Evolutionary conservation across 1,139 yeast genomes (phyloP).

Genomic region (Kodamaea sp.): DNA sequence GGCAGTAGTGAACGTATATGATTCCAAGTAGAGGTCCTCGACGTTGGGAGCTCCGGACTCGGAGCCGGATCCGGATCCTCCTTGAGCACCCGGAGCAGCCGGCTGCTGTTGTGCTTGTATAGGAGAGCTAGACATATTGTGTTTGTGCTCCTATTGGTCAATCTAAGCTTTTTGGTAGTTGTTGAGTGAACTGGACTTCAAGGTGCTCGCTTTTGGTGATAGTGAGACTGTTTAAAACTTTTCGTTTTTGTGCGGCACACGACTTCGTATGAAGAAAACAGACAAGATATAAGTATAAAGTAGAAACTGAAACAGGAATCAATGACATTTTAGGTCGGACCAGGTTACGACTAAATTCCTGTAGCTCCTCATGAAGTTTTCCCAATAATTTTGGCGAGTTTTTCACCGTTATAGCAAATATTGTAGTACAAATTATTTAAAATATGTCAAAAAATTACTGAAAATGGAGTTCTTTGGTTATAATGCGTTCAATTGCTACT

Average conservation of each 20-base stretch:
- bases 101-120: conserved; percentile 10
- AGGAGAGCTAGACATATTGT: conserved; percentile 9
- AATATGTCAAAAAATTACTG: too few species aligned
- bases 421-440: too few species aligned
- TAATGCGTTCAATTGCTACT: too few species aligned
- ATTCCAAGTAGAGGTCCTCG: conserved; percentile 56
- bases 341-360: too few species aligned
- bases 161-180: neutral
- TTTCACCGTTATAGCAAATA: too few species aligned
- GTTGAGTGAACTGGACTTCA: too few species aligned
- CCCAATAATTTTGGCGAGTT: too few species aligned
- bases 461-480: too few species aligned
- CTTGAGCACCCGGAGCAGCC: conserved; percentile 11
- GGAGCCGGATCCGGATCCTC: conserved; percentile 2
- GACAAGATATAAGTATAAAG: too few species aligned
- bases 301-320: too few species aligned
- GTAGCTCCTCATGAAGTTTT: too few species aligned
- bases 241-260: conserved; percentile 9
- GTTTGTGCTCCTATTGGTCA: neutral
- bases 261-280: conserved; percentile 3
- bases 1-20: conserved; percentile 93
- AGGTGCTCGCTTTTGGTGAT: conserved; percentile 2
- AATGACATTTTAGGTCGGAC: too few species aligned
- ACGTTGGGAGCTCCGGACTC: conserved; percentile 38
- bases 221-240: conserved; percentile 8